Evolutionary conservation across 352 stramenopile species (phyloP).

Genomic region (Globisporangium spinosum): DNA sequence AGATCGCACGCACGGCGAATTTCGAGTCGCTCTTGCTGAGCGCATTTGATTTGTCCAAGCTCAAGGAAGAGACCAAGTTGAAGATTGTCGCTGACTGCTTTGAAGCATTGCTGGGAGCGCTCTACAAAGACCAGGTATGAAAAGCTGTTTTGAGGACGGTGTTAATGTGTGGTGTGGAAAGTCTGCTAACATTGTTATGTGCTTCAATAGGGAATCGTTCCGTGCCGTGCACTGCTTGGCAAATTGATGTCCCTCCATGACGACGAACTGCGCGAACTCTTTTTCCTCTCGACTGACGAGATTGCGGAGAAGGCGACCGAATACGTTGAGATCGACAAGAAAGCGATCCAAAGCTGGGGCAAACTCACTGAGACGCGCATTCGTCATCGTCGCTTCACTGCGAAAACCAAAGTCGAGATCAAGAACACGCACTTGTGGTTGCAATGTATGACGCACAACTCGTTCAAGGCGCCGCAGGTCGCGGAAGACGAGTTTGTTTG

Average conservation of each 20-base stretch:
- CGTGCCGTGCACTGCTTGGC: constrained; percentile 56
- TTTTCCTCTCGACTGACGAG: constrained; percentile 57
- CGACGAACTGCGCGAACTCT: constrained; percentile 49
- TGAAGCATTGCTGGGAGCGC: constrained; percentile 70
- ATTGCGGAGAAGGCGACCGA: constrained; percentile 33
- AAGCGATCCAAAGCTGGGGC: constrained; percentile 47
- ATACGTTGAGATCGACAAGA: constrained; percentile 54
- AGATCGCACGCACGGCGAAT: constrained; percentile 69
- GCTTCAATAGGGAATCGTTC: constrained; percentile 39
- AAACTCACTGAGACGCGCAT: constrained; percentile 41
- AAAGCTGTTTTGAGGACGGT: not conserved
- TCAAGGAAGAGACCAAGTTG: constrained; percentile 46
- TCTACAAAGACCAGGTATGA: constrained; percentile 74
- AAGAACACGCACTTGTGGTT: constrained; percentile 71
- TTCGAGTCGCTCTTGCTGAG: constrained; percentile 72
- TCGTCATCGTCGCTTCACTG: constrained; percentile 52
- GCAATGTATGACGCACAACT: constrained; percentile 71
- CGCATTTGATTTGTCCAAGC: constrained; percentile 57
- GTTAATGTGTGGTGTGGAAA: not conserved
- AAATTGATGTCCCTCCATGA: constrained; percentile 60
- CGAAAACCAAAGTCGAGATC: constrained; percentile 48
- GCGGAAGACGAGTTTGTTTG: constrained; percentile 63
- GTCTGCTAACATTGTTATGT: not conserved
- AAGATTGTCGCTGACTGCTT: constrained; percentile 86
- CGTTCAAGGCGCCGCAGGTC: constrained; percentile 72